Percentiles rank a stretch among this genome's conserved stretches.
Conservation (phyloP, 1,284 basidiomycete species). For the Bjerkandera adusta region DNA sequence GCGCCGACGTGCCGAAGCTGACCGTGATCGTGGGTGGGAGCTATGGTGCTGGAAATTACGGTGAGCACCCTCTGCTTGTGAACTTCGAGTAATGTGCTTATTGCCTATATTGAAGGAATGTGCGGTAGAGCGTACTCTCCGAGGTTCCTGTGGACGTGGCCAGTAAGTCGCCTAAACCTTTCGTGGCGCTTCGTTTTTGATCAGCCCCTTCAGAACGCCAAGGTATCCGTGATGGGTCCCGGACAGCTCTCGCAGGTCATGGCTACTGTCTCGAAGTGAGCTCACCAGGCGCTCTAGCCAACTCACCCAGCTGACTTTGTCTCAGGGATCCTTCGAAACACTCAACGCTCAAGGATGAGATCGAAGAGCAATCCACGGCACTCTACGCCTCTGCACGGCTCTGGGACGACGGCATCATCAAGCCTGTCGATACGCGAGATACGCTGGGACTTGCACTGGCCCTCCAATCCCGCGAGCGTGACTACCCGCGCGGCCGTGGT, state of each 20-base stretch:
- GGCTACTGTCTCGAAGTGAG: slow-evolving; percentile 82
- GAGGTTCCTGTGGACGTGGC: slow-evolving; percentile 98
- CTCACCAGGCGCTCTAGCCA: neutral
- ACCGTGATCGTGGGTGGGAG: slow-evolving; percentile 95
- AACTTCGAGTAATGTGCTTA: slow-evolving; percentile 5
- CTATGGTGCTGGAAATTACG: slow-evolving; percentile 95
- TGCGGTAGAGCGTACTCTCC: slow-evolving; percentile 91
- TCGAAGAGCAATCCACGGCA: slow-evolving; percentile 85
- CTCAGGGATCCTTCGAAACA: slow-evolving; percentile 76
- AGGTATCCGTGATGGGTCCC: slow-evolving; percentile 96
- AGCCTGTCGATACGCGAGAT: slow-evolving; percentile 88
- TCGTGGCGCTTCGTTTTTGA: slow-evolving; percentile 11
- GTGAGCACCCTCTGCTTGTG: slow-evolving; percentile 38
- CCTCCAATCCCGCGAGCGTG: slow-evolving; percentile 55
- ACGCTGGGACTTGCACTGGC: slow-evolving; percentile 84
- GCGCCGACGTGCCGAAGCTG: slow-evolving; percentile 91
- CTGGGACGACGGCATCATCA: slow-evolving; percentile 96
- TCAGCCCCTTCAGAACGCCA: slow-evolving; percentile 66
- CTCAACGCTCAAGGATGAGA: slow-evolving; percentile 70
- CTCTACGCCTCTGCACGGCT: slow-evolving; percentile 86
- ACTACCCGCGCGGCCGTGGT: slow-evolving; percentile 22
- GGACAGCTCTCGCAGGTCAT: slow-evolving; percentile 92
- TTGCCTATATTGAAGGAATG: slow-evolving; percentile 61
- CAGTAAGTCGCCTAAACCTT: slow-evolving; percentile 51
- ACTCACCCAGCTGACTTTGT: neutral